Conservation (phyloP, 192 early-diverging fungal genomes). For the Spinellus fusiger region DNA sequence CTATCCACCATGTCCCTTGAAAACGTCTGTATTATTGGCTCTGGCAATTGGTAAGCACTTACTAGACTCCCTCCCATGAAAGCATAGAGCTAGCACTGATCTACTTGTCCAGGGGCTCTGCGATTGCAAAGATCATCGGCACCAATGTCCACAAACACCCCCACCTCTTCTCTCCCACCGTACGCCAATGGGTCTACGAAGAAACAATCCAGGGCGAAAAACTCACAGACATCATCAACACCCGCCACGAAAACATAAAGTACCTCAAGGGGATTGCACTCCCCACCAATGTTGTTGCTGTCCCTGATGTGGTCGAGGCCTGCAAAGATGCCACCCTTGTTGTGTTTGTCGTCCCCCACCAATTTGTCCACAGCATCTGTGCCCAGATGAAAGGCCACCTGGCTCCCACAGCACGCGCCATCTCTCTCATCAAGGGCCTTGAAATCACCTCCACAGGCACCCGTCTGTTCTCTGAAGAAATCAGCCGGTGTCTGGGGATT, state of each 20-base stretch:
- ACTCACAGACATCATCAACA: conserved; percentile 94
- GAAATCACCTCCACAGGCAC: conserved; percentile 73
- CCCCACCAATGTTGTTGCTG: conserved; percentile 81
- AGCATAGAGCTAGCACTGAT: neutral
- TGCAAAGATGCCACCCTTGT: conserved; percentile 83
- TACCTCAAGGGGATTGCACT: conserved; percentile 82
- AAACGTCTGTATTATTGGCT: conserved; percentile 87
- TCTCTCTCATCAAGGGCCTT: conserved; percentile 89
- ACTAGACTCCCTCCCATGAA: neutral
- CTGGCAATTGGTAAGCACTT: conserved; percentile 85
- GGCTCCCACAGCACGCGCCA: conserved; percentile 70
- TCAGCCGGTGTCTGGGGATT: conserved; percentile 72
- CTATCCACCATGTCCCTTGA: conserved; percentile 47
- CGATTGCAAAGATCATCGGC: conserved; percentile 88
- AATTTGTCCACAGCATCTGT: conserved; percentile 84
- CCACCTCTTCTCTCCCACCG: conserved; percentile 65
- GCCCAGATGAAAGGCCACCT: conserved; percentile 75
- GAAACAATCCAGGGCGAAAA: conserved; percentile 78
- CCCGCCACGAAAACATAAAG: conserved; percentile 86
- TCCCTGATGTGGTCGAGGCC: conserved; percentile 73
- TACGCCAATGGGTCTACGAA: conserved; percentile 96
- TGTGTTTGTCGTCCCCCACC: conserved; percentile 93
- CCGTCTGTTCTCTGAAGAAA: conserved; percentile 74
- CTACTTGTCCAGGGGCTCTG: conserved; percentile 73
- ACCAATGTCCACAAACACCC: conserved; percentile 64